Conservation (phyloP, 352 stramenopile species). For the Globisporangium spinosum region DNA sequence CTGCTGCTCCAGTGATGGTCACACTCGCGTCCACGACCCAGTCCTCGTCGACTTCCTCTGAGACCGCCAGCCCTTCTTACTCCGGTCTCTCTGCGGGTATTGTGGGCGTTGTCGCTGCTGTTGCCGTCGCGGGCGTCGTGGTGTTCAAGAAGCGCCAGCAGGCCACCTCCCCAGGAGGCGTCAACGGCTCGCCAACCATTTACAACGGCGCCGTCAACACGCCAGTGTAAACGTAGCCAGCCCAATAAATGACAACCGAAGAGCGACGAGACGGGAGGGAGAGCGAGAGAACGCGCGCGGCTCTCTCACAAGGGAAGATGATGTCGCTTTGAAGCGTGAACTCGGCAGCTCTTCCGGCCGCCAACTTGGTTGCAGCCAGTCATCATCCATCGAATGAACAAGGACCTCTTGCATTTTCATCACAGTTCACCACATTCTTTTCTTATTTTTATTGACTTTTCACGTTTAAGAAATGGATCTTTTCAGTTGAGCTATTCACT, state of each 20-base stretch:
- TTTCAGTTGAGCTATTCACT: not conserved
- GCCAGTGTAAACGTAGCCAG: conserved; percentile 6
- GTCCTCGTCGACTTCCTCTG: not conserved
- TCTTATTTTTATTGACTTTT: conserved; percentile 9
- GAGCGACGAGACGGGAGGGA: not conserved
- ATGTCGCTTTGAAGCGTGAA: not conserved
- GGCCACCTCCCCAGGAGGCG: not conserved
- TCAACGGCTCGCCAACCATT: conserved; percentile 12
- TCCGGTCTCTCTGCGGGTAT: conserved; percentile 20
- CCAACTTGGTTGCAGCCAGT: not conserved
- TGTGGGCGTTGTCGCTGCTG: conserved; percentile 25
- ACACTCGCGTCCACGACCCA: conserved; percentile 15
- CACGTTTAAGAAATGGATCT: not conserved
- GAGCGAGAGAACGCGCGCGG: not conserved
- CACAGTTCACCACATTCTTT: not conserved
- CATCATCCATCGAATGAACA: not conserved
- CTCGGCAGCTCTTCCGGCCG: not conserved
- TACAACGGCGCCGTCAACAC: conserved; percentile 20
- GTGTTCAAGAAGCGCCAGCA: conserved; percentile 27
- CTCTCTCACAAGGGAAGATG: not conserved
- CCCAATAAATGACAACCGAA: not conserved
- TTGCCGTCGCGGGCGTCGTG: conserved; percentile 37
- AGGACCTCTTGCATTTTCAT: conserved; percentile 4
- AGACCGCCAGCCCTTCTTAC: conserved; percentile 13
- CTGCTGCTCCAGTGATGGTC: conserved; percentile 4